A percentile compares a stretch with the other conserved stretches of the same genome.
phyloP scores from a whole-genome alignment of 176 grass and related monocot genomes.

The Bonia amplexicaulis region DNA sequence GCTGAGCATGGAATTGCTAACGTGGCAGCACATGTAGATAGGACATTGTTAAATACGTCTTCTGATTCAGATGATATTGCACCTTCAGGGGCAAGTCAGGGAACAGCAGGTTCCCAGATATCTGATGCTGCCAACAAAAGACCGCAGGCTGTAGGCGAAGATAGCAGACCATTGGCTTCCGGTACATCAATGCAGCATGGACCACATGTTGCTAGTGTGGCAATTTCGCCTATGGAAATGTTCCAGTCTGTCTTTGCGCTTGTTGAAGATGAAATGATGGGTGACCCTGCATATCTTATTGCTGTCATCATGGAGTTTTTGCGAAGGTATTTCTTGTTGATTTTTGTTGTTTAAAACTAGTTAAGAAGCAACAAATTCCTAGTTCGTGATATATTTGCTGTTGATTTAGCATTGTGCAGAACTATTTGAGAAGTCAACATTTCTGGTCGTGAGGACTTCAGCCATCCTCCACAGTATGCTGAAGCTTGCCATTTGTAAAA shows the following conservation, averaged over 20 bases:
- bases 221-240: conserved; percentile 88
- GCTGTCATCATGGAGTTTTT: conserved; percentile 77
- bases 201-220: conserved; percentile 42
- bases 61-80: conserved; percentile 60
- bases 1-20: conserved; percentile 32
- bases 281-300: conserved; percentile 82
- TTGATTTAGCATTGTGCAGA: neutral
- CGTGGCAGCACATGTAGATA: conserved; percentile 27
- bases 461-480: neutral
- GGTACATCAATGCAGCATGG: conserved; percentile 48
- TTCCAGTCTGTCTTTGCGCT: conserved; percentile 69
- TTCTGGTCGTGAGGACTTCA: neutral
- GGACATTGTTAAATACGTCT: conserved; percentile 32
- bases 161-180: conserved; percentile 53
- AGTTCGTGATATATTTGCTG: neutral
- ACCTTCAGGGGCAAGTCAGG: conserved; percentile 9
- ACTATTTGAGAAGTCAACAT: neutral
- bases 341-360: conserved; percentile 10
- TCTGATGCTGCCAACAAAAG: conserved; percentile 26
- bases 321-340: conserved; percentile 52
- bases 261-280: conserved; percentile 95
- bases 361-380: neutral
- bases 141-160: conserved; percentile 38
- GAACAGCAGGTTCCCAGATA: conserved; percentile 2
- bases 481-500: neutral